phyloP scores from a whole-genome alignment of 257 asterid genomes.

The Petunia axillaris region DNA sequence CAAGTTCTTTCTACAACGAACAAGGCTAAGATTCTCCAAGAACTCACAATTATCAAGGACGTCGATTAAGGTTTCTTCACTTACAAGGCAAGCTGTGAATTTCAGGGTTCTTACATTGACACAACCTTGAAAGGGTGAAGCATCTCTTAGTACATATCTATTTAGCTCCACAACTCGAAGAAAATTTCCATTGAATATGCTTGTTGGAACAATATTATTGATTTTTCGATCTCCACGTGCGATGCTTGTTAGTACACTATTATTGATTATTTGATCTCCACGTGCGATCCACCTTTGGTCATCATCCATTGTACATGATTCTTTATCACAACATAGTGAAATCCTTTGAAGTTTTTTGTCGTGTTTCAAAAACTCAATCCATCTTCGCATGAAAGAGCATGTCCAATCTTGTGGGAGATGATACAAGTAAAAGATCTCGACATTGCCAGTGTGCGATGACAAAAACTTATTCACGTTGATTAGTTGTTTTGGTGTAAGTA shows the following conservation, averaged over 20 bases:
- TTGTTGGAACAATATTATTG: neutral
- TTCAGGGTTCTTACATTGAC: neutral
- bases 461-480: too few relatives aligned
- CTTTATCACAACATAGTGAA: neutral
- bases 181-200: neutral
- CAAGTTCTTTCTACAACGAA: neutral
- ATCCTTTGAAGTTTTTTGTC: neutral
- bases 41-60: neutral
- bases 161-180: neutral
- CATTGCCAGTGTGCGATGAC: too few relatives aligned
- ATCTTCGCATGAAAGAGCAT: neutral
- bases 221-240: neutral
- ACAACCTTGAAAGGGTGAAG: neutral
- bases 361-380: neutral
- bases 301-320: neutral
- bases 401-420: too few relatives aligned
- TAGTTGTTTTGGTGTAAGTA: too few relatives aligned
- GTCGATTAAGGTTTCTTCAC: neutral
- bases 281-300: neutral
- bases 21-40: neutral
- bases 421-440: too few relatives aligned
- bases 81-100: neutral
- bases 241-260: neutral
- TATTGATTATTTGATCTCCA: neutral
- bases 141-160: neutral